Conservation (phyloP, 2,329 filamentous ascomycete genomes). For the Botrytis hyacinthi region DNA sequence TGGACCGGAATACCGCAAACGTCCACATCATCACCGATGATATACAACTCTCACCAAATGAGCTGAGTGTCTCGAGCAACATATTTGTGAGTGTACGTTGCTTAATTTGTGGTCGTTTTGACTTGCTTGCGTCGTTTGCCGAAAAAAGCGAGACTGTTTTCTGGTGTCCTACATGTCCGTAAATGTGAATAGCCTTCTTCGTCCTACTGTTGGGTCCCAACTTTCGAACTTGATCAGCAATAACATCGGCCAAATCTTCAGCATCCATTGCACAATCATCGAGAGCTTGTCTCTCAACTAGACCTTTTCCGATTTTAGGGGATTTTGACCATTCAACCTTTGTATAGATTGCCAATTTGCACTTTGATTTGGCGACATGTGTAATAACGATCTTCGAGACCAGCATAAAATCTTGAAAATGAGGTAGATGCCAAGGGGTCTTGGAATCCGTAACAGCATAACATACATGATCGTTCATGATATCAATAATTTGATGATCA, state of each 20-base stretch:
- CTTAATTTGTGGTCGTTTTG: slow-evolving; percentile 58
- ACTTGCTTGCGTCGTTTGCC: slow-evolving; percentile 42
- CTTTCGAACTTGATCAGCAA: slow-evolving; percentile 73
- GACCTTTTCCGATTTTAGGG: slow-evolving; percentile 56
- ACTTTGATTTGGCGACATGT: slow-evolving; percentile 85
- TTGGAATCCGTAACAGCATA: slow-evolving; percentile 63
- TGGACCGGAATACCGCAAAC: slow-evolving; percentile 61
- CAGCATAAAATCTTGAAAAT: slow-evolving; percentile 73
- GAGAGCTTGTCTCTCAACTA: slow-evolving; percentile 69
- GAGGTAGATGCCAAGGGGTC: slow-evolving; percentile 71
- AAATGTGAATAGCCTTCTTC: slow-evolving; percentile 75
- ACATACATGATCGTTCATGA: slow-evolving; percentile 71
- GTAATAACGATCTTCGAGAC: slow-evolving; percentile 93
- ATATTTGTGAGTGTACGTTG: slow-evolving; percentile 64
- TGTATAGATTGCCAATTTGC: slow-evolving; percentile 84
- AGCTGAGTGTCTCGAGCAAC: slow-evolving; percentile 69
- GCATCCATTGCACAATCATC: slow-evolving; percentile 72
- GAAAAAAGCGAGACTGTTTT: slow-evolving; percentile 62
- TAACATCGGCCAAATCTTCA: slow-evolving; percentile 70
- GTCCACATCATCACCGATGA: slow-evolving; percentile 76
- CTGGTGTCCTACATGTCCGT: slow-evolving; percentile 70
- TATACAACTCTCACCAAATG: slow-evolving; percentile 70
- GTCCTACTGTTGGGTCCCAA: slow-evolving; percentile 72
- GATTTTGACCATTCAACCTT: slow-evolving; percentile 81
- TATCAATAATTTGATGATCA: slow-evolving; percentile 84